These are phyloP conservation scores for Narthecium ossifragum DNA, from an alignment of 106 monocot genomes.

Conservation along the genomic window DNA sequence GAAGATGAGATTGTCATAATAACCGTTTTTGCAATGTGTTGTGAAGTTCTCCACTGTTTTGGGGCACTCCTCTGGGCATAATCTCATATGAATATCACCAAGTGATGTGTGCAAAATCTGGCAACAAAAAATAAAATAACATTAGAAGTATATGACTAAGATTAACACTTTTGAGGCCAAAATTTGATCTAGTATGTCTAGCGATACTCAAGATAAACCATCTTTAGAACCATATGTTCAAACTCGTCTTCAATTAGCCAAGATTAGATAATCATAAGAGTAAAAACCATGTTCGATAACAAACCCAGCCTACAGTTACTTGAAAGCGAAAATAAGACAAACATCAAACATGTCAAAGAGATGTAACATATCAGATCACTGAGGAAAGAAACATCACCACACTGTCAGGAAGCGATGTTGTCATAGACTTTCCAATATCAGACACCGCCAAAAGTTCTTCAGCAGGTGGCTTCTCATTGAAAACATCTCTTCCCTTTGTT, in stretches of 20 bases:
- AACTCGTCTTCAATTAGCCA: no score
- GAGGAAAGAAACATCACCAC: conserved; percentile 38
- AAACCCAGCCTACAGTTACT: no score
- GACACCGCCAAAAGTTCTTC: conserved; percentile 95
- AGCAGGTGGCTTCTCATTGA: conserved; percentile 97
- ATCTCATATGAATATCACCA: conserved; percentile 87
- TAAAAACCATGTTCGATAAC: no score
- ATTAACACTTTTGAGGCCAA: no score
- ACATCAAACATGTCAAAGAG: not conserved
- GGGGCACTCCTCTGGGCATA: conserved; percentile 97
- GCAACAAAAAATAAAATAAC: no score
- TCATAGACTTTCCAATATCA: conserved; percentile 76
- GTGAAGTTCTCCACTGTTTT: conserved; percentile 99
- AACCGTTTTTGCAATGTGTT: conserved; percentile 93
- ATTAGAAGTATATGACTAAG: no score
- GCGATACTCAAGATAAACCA: no score
- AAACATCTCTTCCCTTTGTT: conserved; percentile 92
- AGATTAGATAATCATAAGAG: no score
- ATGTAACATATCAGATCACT: not conserved
- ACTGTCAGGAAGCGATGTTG: conserved; percentile 86
- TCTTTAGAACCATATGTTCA: no score
- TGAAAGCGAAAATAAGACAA: no score
- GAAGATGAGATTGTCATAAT: conserved; percentile 98
- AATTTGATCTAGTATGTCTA: no score
- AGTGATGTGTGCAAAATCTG: conserved; percentile 86